Evolutionary conservation across 768 basidiomycete genomes (phyloP).

Genomic region (Leccinellum albellum): DNA sequence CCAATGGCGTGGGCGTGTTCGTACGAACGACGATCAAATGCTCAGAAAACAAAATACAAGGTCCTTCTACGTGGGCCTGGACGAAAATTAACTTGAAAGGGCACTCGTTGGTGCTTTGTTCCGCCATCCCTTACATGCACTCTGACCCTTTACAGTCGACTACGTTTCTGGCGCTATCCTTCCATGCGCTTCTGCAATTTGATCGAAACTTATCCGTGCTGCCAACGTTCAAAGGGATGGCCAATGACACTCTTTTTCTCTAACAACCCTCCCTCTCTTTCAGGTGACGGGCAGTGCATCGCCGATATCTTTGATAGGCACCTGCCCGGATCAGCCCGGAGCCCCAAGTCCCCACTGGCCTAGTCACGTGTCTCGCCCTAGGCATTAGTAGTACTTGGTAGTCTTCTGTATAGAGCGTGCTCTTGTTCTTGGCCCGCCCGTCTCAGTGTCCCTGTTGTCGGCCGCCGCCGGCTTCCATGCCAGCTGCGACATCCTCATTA

Average conservation of each 20-base stretch:
- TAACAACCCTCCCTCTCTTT: not conserved
- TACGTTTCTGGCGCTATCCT: constrained; percentile 94
- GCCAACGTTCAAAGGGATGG: constrained; percentile 85
- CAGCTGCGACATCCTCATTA: constrained; percentile 93
- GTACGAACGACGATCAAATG: constrained; percentile 98
- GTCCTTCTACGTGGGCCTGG: constrained; percentile 65
- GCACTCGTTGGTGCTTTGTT: constrained; percentile 77
- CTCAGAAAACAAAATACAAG: constrained; percentile 77
- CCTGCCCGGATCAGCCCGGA: too few species aligned
- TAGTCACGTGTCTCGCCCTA: too few species aligned
- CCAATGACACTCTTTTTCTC: not conserved
- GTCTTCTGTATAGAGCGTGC: too few species aligned
- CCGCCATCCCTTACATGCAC: not conserved
- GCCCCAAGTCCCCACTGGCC: too few species aligned
- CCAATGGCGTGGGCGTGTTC: too few species aligned
- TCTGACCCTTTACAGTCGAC: constrained; percentile 61
- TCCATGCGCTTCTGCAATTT: constrained; percentile 92
- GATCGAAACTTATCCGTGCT: constrained; percentile 97
- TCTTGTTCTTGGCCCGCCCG: too few species aligned
- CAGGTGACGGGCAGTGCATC: constrained; percentile 96
- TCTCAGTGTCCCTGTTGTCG: too few species aligned
- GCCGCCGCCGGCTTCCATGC: too few species aligned
- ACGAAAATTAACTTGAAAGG: constrained; percentile 95
- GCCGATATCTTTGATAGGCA: constrained; percentile 92
- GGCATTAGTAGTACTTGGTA: too few species aligned